Evolutionary conservation across 2,329 filamentous ascomycete species (phyloP).

Genomic region (Fusarium sulawesiense): DNA sequence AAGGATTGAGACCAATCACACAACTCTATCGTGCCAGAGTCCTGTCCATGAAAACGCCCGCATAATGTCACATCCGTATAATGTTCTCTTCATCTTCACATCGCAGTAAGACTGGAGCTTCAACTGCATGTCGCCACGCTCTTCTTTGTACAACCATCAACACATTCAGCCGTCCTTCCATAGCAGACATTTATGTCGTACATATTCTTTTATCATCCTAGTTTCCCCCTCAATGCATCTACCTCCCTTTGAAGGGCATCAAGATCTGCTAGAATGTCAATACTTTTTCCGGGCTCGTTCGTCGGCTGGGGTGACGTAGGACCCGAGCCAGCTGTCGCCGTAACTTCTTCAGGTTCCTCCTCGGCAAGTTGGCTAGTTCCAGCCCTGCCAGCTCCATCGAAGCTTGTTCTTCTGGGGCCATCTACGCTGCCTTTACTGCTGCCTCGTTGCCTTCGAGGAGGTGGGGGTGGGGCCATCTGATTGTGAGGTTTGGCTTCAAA

Average conservation of each 20-base stretch:
- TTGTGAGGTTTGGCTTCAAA: conserved; percentile 47
- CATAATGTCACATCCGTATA: conserved; percentile 25
- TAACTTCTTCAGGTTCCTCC: conserved; percentile 20
- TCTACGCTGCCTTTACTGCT: conserved; percentile 60
- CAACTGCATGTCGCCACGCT: conserved; percentile 16
- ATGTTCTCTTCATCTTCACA: conserved; percentile 20
- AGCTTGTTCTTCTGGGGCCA: conserved; percentile 50
- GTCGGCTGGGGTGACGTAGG: conserved; percentile 33
- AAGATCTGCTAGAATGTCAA: conserved; percentile 78
- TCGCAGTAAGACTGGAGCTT: conserved; percentile 12
- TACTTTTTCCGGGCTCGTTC: conserved; percentile 50
- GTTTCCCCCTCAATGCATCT: conserved; percentile 66
- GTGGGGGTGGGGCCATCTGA: conserved; percentile 55
- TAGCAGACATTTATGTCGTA: neutral
- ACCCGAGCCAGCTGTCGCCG: conserved; percentile 18
- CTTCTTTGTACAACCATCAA: conserved; percentile 25
- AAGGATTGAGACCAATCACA: conserved; percentile 16
- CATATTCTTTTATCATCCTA: conserved; percentile 37
- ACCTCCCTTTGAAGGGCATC: conserved; percentile 79
- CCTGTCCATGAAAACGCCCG: conserved; percentile 36
- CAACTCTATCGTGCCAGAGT: conserved; percentile 38
- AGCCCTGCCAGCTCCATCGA: conserved; percentile 45
- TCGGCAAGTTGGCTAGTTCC: conserved; percentile 33
- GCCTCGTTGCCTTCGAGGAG: conserved; percentile 63
- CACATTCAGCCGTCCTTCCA: conserved; percentile 7